These are phyloP conservation scores for Lecanoromycetidae sp. DNA, from an alignment of 2,329 filamentous ascomycete genomes.

Conservation along the genomic window DNA sequence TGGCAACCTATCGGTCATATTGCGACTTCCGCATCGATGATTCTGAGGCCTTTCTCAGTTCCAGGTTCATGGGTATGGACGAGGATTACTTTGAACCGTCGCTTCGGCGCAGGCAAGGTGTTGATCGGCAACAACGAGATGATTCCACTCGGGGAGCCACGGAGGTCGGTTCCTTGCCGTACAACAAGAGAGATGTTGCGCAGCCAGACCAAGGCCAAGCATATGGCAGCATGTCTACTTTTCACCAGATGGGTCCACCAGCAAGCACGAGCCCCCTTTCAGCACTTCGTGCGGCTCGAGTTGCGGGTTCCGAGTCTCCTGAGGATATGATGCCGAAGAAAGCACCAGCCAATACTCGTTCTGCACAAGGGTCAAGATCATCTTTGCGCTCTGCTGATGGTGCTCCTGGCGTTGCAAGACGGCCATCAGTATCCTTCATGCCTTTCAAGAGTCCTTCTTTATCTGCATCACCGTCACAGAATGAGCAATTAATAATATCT, in stretches of 20 bases:
- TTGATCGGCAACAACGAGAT: not conserved
- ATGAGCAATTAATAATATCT: slow-evolving; percentile 36
- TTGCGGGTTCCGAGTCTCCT: slow-evolving; percentile 38
- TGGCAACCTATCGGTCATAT: slow-evolving; percentile 73
- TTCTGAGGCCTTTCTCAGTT: slow-evolving; percentile 79
- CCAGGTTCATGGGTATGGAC: slow-evolving; percentile 82
- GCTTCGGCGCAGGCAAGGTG: slow-evolving; percentile 32
- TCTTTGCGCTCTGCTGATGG: slow-evolving; percentile 40
- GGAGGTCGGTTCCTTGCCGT: slow-evolving; percentile 66
- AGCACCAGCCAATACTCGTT: slow-evolving; percentile 34
- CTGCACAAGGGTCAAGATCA: slow-evolving; percentile 37
- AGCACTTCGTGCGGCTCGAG: slow-evolving; percentile 59
- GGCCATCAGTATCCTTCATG: slow-evolving; percentile 79
- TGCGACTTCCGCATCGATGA: slow-evolving; percentile 88
- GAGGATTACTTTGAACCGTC: slow-evolving; percentile 79
- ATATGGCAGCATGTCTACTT: slow-evolving; percentile 82
- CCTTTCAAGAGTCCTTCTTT: slow-evolving; percentile 93
- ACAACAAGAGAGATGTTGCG: slow-evolving; percentile 39
- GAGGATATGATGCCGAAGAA: slow-evolving; percentile 40
- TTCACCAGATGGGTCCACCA: slow-evolving; percentile 62
- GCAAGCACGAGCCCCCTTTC: slow-evolving; percentile 78
- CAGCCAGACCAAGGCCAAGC: slow-evolving; percentile 58
- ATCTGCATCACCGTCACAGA: slow-evolving; percentile 67
- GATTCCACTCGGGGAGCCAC: slow-evolving; percentile 12
- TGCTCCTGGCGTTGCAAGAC: slow-evolving; percentile 42